Evolutionary conservation across 352 stramenopile species (phyloP).

Genomic region (Phytophthora quininea): DNA sequence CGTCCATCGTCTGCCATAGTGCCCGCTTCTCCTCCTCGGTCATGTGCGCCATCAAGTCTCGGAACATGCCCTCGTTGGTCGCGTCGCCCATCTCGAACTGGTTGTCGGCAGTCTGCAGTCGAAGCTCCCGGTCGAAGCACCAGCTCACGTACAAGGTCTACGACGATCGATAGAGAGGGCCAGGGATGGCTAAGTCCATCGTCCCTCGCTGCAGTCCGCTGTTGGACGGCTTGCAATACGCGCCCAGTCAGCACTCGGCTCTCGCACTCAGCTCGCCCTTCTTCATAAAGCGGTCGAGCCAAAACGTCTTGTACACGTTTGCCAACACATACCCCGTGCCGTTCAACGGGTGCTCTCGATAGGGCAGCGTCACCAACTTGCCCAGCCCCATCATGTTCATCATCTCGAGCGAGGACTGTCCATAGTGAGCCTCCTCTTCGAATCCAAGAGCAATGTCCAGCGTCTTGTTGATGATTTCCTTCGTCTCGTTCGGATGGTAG

Average conservation of each 20-base stretch:
- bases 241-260: neutral
- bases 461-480: neutral
- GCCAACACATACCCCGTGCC: slow-evolving; percentile 7
- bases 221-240: neutral
- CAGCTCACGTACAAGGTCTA: slow-evolving; percentile 14
- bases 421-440: neutral
- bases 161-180: slow-evolving; percentile 6
- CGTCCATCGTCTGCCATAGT: neutral
- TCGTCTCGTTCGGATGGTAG: neutral
- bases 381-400: slow-evolving; percentile 8
- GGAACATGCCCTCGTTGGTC: neutral
- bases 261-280: slow-evolving; percentile 4
- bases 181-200: slow-evolving; percentile 3
- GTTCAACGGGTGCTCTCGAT: slow-evolving; percentile 11
- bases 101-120: slow-evolving; percentile 18
- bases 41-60: neutral
- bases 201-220: slow-evolving; percentile 4
- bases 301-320: neutral
- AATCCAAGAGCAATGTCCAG: slow-evolving; percentile 8
- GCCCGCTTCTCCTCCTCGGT: neutral
- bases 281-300: slow-evolving; percentile 12
- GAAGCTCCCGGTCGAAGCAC: slow-evolving; percentile 24
- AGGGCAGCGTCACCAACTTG: slow-evolving; percentile 11
- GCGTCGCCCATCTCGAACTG: slow-evolving; percentile 7
- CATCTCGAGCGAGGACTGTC: neutral